Conservation (phyloP, 2,329 filamentous ascomycete genomes). For the Magnaporthiopsis poae region DNA sequence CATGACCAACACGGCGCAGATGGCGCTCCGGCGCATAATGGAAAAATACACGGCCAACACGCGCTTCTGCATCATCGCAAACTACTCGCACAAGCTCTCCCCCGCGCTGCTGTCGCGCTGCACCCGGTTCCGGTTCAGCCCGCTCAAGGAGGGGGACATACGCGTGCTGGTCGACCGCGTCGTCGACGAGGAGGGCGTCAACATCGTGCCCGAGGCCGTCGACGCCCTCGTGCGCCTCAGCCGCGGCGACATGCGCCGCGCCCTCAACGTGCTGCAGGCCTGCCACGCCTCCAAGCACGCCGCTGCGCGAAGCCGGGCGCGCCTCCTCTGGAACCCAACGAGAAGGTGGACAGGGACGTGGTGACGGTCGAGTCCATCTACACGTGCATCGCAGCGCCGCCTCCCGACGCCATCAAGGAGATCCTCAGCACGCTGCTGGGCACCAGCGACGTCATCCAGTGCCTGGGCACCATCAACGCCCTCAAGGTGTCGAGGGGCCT, state of each 20-base stretch:
- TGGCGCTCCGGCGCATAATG: slow-evolving; percentile 95
- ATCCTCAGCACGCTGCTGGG: slow-evolving; percentile 76
- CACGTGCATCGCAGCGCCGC: slow-evolving; percentile 91
- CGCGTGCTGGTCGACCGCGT: slow-evolving; percentile 78
- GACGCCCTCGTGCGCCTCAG: slow-evolving; percentile 78
- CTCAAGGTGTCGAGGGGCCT: slow-evolving; percentile 79
- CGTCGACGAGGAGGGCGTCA: slow-evolving; percentile 74
- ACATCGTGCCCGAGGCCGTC: slow-evolving; percentile 70
- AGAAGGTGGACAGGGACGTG: slow-evolving; percentile 60
- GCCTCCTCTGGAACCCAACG: slow-evolving; percentile 40
- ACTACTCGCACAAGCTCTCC: slow-evolving; percentile 96
- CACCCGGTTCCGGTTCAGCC: slow-evolving; percentile 89
- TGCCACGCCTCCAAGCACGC: slow-evolving; percentile 89
- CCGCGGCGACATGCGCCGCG: slow-evolving; percentile 91
- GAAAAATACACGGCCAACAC: slow-evolving; percentile 98
- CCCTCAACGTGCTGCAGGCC: slow-evolving; percentile 89
- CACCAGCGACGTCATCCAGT: slow-evolving; percentile 80
- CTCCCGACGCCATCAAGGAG: slow-evolving; percentile 74
- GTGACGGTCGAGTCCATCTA: slow-evolving; percentile 92
- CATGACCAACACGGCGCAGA: slow-evolving; percentile 97
- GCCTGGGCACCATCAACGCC: slow-evolving; percentile 76
- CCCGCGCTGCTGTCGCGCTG: slow-evolving; percentile 86
- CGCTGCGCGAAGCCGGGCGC: slow-evolving; percentile 51
- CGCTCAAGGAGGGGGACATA: slow-evolving; percentile 81
- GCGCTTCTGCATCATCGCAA: slow-evolving; percentile 94